Base-by-base conservation (phyloP, 768 basidiomycete species). In the Tricholoma matsutake region DNA sequence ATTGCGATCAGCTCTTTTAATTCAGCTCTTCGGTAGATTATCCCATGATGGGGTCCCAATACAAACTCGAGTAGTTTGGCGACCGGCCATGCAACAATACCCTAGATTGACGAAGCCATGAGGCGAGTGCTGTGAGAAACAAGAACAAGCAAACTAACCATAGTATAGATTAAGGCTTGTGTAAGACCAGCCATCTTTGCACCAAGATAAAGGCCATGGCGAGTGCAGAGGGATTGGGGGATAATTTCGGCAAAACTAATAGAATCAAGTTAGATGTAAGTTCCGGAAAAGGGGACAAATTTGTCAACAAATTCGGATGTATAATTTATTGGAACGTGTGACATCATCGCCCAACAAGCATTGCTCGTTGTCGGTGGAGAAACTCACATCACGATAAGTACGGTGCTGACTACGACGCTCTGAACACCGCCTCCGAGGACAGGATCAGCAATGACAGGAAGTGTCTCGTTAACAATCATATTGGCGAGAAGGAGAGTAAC, bases 1-100 rank as follows among this genome's bases (percentile, higher is more conserved):
- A 96, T 86, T 1, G 92, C 92, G 60, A 96, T 94, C 28, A 96
- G 77, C 69, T 96, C 94, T 68, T 95, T 94, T 29, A 96, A 80
- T 69, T 96, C 91, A 60, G 82, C 84, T 57, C 93, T 83, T 6
- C 94, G 83, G 67, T 96, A 96, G 54, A 96, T 93, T 69, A 96
- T 93, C 22, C 94, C 94, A 68, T 94, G 92, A 71, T 95, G 92
- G 0, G 87, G 76, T 5, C 94, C 94, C 4, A 96, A 81, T 3
- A 82, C 83, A 60, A 85, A 82, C 67, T 94, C 90, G 8, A 95
- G 80, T 0, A 95, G 67, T 69, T 92, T 93, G 0, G 94, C 91
- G 6, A 94, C 84, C 2, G 94, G 94, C 91, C 91, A 95, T 2
- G 92, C 80, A 49, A 96, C 74, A 13, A 91, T 72, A 4, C 84